Base-by-base conservation (phyloP, 495 filamentous ascomycete species). In the Aspergillus ostianus region DNA sequence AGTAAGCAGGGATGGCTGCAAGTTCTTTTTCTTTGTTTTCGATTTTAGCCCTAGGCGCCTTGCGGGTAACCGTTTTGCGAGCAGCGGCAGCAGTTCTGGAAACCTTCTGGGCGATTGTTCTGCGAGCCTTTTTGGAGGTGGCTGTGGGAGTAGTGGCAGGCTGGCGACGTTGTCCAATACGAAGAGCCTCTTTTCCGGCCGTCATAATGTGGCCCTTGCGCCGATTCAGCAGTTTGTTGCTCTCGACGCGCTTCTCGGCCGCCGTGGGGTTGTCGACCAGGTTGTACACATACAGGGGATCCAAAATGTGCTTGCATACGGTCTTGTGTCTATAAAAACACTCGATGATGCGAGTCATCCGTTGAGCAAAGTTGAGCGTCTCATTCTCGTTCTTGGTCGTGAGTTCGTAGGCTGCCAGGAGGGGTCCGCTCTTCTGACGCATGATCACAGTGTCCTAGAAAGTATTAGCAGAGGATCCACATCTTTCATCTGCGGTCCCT, bases 251-350 rank as follows among this genome's bases (percentile, higher is more conserved):
- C 44, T 66, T 67, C 12, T 53, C 13, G 7, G 64, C 58, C 3
- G 41, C 60, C 1, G 53, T 12, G 10, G 76, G 76, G 32, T 79
- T 73, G 17, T 77, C 69, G n/a, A 75, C 62, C 21, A 79, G 64
- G 0, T 27, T 18, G 41, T 67, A 41, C 21, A 70, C 50, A 49
- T 71, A 77, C 4, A 57, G 26, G 0, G 71, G 54, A 44, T 72
- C 73, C 17, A 77, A 51, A 12, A 77, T 46, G 47, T 78, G 76
- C 61, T 77, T 76, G 64, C 72, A 74, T 15, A 77, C 69, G 0
- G 74, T 73, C 56, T 78, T 77, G 47, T 71, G 71, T 7, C 48
- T 21, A 8, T 29, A 15, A 8, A 64, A 46, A 3, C 20, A 36
- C 19, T 62, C 55, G 4, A 66, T 45, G 4, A 63, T 57, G 18